A percentile compares a stretch with the other conserved stretches of the same genome.
phyloP scores from a whole-genome alignment of 768 basidiomycete genomes.

The Mycena galericulata region DNA sequence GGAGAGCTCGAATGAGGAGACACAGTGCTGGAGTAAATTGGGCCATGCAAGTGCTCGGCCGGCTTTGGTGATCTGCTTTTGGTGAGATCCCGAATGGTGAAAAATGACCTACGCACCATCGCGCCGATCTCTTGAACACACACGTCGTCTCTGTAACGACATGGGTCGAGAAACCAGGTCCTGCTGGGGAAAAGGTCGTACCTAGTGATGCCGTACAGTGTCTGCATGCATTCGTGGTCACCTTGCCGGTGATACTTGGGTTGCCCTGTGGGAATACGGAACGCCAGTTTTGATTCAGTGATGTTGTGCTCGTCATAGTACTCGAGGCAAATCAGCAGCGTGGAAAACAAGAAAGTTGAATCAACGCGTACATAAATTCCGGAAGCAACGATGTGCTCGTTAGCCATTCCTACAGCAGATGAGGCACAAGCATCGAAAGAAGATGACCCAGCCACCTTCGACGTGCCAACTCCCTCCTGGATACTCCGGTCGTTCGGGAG shows the following conservation, averaged over 20 bases:
- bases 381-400: constrained; percentile 48
- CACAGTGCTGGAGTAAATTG: constrained; percentile 52
- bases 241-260: constrained; percentile 28
- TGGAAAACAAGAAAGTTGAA: not conserved
- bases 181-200: not conserved
- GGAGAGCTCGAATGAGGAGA: constrained; percentile 49
- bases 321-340: constrained; percentile 4
- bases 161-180: not conserved
- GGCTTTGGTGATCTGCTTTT: constrained; percentile 33
- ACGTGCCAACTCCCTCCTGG: constrained; percentile 37
- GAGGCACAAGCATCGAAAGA: not conserved
- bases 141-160: not conserved
- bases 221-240: constrained; percentile 25
- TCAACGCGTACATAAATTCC: constrained; percentile 15
- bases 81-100: not conserved
- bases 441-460: too few relatives aligned
- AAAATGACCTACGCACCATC: constrained; percentile 27
- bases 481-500: constrained; percentile 35
- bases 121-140: constrained; percentile 42
- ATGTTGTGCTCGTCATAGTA: constrained; percentile 47
- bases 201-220: constrained; percentile 25
- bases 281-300: constrained; percentile 41
- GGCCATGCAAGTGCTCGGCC: constrained; percentile 52
- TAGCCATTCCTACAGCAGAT: constrained; percentile 31
- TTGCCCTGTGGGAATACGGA: constrained; percentile 39